Evolutionary conservation across 163 green algal genomes (phyloP).

Genomic region (Scenedesmus sp.): DNA sequence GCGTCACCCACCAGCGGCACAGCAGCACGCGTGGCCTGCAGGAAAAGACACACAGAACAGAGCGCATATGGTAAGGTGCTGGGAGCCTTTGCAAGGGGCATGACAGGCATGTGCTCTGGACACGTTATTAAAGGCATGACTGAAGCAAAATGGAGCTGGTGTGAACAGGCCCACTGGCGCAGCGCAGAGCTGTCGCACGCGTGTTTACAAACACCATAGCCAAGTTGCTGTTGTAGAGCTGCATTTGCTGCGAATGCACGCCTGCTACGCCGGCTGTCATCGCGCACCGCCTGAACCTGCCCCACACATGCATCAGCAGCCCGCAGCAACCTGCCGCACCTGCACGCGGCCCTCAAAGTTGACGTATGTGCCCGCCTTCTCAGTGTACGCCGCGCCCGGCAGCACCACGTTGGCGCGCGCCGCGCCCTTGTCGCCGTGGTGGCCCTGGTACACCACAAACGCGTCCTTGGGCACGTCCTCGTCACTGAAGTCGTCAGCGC

Average conservation of each 20-base stretch:
- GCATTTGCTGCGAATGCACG: too few relatives aligned
- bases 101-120: too few relatives aligned
- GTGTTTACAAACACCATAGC: too few relatives aligned
- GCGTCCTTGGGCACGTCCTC: slow-evolving; percentile 85
- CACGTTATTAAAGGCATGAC: too few relatives aligned
- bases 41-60: neutral
- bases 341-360: slow-evolving; percentile 96
- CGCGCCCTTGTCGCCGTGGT: slow-evolving; percentile 97
- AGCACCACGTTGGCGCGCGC: slow-evolving; percentile 94
- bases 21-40: slow-evolving; percentile 73
- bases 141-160: too few relatives aligned
- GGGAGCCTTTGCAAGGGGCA: too few relatives aligned
- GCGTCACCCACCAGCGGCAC: slow-evolving; percentile 87
- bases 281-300: neutral
- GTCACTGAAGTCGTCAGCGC: slow-evolving; percentile 90
- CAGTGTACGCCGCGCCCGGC: slow-evolving; percentile 95
- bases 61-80: too few relatives aligned
- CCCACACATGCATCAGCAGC: too few relatives aligned
- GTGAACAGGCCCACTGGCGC: too few relatives aligned
- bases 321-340: neutral
- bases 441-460: slow-evolving; percentile 99
- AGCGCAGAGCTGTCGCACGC: too few relatives aligned
- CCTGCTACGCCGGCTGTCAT: slow-evolving; percentile 56
- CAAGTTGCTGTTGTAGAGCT: too few relatives aligned
- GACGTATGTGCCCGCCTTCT: slow-evolving; percentile 98